Conservation (phyloP, 2,329 filamentous ascomycete species). For the Monilinia polystroma region DNA sequence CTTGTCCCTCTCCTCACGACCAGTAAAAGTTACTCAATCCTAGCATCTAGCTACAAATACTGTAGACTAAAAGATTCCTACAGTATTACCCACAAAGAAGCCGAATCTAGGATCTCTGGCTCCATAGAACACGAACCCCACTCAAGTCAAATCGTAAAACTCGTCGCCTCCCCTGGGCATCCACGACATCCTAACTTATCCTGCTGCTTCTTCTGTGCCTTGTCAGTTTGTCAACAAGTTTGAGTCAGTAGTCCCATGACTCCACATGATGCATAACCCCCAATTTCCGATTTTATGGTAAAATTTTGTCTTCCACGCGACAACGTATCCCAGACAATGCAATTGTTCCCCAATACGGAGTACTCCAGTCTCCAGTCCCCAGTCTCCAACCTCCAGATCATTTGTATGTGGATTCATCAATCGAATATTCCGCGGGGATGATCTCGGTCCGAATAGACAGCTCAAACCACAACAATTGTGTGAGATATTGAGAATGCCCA, state of each 20-base stretch:
- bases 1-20: background rate
- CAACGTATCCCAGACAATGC: background rate
- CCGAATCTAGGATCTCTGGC: conserved; percentile 12
- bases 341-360: background rate
- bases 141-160: background rate
- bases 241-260: background rate
- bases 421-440: conserved; percentile 8
- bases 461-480: background rate
- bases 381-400: conserved; percentile 3
- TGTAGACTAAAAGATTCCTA: background rate
- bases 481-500: background rate
- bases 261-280: background rate
- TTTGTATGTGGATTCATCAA: background rate
- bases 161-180: background rate
- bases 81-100: conserved; percentile 14
- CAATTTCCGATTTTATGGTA: background rate
- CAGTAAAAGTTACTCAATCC: conserved; percentile 5
- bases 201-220: background rate
- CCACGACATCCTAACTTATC: background rate
- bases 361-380: conserved; percentile 8
- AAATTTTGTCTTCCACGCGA: conserved; percentile 1
- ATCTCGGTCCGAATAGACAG: conserved; percentile 14
- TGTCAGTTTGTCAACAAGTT: background rate
- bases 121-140: conserved; percentile 15
- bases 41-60: background rate